These are phyloP conservation scores for Claviceps cyperi DNA, from an alignment of 2,329 filamentous ascomycete species.

Conservation along the genomic window DNA sequence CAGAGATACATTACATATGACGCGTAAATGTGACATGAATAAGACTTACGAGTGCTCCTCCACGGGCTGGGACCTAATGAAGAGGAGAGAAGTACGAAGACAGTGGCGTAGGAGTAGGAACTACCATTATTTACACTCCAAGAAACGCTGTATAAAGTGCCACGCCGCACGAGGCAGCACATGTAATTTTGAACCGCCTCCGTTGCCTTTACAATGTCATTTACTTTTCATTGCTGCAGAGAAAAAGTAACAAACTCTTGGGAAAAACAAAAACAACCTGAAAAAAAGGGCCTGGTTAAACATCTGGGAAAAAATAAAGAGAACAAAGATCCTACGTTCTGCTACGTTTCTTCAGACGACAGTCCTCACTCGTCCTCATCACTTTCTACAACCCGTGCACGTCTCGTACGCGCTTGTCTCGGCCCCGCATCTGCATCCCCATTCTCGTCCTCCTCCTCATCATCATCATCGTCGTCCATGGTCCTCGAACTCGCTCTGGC, in stretches of 20 bases:
- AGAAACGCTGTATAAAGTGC: not conserved
- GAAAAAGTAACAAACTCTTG: no score
- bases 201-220: no score
- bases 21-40: not conserved
- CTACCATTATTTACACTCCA: not conserved
- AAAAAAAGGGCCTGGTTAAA: no score
- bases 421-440: conserved; percentile 29
- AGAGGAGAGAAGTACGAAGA: not conserved
- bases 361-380: conserved; percentile 8
- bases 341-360: no score
- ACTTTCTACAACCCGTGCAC: conserved; percentile 33
- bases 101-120: not conserved
- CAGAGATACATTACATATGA: not conserved
- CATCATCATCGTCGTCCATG: not conserved
- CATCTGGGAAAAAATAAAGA: not conserved
- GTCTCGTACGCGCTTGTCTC: conserved; percentile 31
- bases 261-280: no score
- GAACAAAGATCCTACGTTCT: not conserved
- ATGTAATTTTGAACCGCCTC: no score
- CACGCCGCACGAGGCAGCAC: not conserved
- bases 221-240: no score
- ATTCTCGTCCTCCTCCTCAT: conserved; percentile 19
- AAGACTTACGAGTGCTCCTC: not conserved
- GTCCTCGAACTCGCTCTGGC: not conserved
- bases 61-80: not conserved